Conservation (phyloP, 805 yeast species). For the Metschnikowia santaceciliae region DNA sequence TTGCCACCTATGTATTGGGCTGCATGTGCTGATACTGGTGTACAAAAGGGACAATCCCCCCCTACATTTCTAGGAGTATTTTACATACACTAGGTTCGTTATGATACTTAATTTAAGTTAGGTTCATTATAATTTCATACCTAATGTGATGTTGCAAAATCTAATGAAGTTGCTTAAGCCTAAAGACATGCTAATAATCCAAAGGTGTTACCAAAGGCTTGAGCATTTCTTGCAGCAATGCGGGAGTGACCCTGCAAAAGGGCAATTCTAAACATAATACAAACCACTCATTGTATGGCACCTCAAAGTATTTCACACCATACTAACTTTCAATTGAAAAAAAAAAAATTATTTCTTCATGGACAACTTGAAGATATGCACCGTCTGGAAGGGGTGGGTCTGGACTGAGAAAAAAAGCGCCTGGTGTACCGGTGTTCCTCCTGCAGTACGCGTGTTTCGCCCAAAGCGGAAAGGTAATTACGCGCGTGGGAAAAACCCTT, state of each 20-base stretch:
- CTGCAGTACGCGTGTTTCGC: constrained; percentile 4
- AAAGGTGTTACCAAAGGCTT: too few species aligned
- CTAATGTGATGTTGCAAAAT: neutral
- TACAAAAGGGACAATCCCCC: neutral
- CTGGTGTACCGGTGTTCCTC: neutral
- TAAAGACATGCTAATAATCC: too few species aligned
- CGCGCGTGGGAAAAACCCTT: constrained; percentile 14
- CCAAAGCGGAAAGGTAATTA: constrained; percentile 15
- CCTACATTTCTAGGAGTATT: neutral
- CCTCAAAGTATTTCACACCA: too few species aligned
- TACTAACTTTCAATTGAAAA: too few species aligned
- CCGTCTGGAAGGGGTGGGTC: too few species aligned
- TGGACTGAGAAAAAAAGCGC: neutral
- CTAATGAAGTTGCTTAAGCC: too few species aligned
- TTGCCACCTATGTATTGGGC: neutral
- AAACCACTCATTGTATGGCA: too few species aligned
- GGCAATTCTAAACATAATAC: too few species aligned
- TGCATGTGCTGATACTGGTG: neutral
- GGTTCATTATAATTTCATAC: neutral
- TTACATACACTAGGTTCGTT: neutral
- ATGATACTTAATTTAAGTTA: neutral
- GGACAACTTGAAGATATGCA: too few species aligned
- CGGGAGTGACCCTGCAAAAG: too few species aligned
- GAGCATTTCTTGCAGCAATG: too few species aligned
- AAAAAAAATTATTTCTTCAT: too few species aligned